phyloP scores from a whole-genome alignment of 108 stramenopile species.

The Aurantiochytrium sp. region DNA sequence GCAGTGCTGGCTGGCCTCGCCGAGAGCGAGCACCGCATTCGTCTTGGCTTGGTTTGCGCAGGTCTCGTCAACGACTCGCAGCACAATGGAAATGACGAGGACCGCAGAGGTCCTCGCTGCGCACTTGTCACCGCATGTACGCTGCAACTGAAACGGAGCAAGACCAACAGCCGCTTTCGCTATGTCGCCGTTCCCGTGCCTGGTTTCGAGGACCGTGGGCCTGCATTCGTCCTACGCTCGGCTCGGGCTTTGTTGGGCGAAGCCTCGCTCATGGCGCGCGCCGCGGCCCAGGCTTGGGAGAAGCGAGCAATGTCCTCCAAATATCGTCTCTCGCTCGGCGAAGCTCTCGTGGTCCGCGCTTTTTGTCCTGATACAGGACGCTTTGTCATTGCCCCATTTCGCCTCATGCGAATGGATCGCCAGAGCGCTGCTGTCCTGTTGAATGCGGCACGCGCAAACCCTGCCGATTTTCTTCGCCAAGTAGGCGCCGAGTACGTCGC shows the following conservation, averaged over 20 bases:
- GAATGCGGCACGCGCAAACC: not conserved
- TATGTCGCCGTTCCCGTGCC: not conserved
- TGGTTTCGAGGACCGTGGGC: not conserved
- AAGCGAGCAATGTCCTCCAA: not conserved
- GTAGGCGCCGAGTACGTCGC: not conserved
- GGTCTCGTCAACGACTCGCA: not conserved
- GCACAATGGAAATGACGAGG: conserved; percentile 18
- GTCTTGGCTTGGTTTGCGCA: not conserved
- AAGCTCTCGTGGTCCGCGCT: not conserved
- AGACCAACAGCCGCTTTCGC: not conserved
- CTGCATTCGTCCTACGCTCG: not conserved
- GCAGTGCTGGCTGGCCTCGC: not conserved
- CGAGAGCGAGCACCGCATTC: not conserved
- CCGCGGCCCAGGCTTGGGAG: not conserved
- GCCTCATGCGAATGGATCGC: not conserved
- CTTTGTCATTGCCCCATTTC: not conserved
- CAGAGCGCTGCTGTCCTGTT: not conserved
- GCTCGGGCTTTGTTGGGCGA: not conserved
- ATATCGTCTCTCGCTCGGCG: not conserved
- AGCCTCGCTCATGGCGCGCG: not conserved
- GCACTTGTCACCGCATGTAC: not conserved
- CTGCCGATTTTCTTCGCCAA: not conserved
- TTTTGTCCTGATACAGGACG: not conserved
- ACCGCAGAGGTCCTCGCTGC: not conserved
- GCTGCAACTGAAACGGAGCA: not conserved